A percentile compares a stretch with the other conserved stretches of the same genome.
phyloP scores from a whole-genome alignment of 2,329 filamentous ascomycete species.

The Xylariaceae sp. region DNA sequence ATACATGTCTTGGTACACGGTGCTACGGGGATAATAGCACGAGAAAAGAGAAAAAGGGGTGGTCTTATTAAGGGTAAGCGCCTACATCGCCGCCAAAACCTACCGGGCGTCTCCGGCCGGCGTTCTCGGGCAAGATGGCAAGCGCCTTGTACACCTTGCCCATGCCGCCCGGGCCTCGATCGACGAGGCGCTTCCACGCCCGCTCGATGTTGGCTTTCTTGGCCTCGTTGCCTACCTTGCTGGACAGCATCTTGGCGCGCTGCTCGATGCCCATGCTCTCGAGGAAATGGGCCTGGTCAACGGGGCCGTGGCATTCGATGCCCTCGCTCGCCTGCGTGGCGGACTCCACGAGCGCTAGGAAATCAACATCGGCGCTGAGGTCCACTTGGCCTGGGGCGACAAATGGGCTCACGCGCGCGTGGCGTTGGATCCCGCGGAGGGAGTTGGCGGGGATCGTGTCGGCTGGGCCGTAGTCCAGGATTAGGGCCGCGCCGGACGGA shows the following conservation, averaged over 20 bases:
- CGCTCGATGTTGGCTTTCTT: constrained; percentile 60
- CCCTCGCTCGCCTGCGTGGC: constrained; percentile 70
- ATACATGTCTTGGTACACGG: background rate
- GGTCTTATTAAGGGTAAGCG: constrained; percentile 10
- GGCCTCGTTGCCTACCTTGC: constrained; percentile 41
- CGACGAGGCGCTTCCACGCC: constrained; percentile 79
- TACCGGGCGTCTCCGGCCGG: constrained; percentile 69
- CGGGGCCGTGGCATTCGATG: constrained; percentile 88
- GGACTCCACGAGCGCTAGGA: constrained; percentile 77
- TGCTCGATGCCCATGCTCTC: constrained; percentile 77
- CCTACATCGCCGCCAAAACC: constrained; percentile 77
- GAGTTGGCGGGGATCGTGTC: constrained; percentile 80
- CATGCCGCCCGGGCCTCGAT: constrained; percentile 80
- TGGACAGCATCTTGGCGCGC: constrained; percentile 64
- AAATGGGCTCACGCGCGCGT: constrained; percentile 75
- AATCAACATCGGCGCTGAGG: constrained; percentile 90
- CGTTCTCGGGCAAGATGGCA: constrained; percentile 81
- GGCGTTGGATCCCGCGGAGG: constrained; percentile 78
- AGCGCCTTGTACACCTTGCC: constrained; percentile 91
- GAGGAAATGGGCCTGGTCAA: constrained; percentile 79
- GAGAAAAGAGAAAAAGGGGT: background rate
- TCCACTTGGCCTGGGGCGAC: constrained; percentile 77
- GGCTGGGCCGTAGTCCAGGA: constrained; percentile 87
- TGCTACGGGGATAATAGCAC: background rate
- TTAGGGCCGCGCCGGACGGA: constrained; percentile 82